Evolutionary conservation across 1,139 yeast species (phyloP), one percentile per base, ranked within the genome.

Genomic region (Blastobotrys indianensis): DNA sequence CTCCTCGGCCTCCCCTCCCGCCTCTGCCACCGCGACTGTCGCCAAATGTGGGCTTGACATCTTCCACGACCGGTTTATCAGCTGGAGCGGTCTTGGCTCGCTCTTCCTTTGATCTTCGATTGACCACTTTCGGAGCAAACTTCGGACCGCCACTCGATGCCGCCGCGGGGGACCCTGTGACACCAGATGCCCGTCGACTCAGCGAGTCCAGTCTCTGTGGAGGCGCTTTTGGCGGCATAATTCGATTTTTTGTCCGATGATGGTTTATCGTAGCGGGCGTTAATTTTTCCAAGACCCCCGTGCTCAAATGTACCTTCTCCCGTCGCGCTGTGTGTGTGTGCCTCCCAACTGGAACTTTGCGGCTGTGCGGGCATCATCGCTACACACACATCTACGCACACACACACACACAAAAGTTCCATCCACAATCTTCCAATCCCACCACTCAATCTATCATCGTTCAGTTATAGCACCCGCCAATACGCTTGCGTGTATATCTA

Each of bases 91-190:
- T 78, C 38, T 82, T 80, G 28, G 80, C 94, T 61, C 96, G 71
- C 58, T 86, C 96, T 57, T 85, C 92, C 55, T 85, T 82, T 16
- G 87, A 69, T 61, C 86, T 79, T 64, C 97, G 72, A 1, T 85
- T 86, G 36, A 87, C 95, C 1, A 73, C 82, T 62, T 87, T 87
- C 1, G 96, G 96, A 60, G 81, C 77, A 65, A 87, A 87, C 63
- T 82, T 80, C 77, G 70, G 28, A 73, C 71, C 16, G 79, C 77
- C 28, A 28, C 28, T 23, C 12, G 32, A 13, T 3, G 41, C 40
- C 2, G 45, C 29, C 6, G 45, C 37, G 7, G 47, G 40, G 9
- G 39, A 28, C 10, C 37, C 44, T 7, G 25, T 20, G 25, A 20
- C 7, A 7, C 25, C 25, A 20, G 25, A 20, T 11, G 33, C 35